Evolutionary conservation across 257 asterid genomes (phyloP).

Genomic region (Cordia subcordata): DNA sequence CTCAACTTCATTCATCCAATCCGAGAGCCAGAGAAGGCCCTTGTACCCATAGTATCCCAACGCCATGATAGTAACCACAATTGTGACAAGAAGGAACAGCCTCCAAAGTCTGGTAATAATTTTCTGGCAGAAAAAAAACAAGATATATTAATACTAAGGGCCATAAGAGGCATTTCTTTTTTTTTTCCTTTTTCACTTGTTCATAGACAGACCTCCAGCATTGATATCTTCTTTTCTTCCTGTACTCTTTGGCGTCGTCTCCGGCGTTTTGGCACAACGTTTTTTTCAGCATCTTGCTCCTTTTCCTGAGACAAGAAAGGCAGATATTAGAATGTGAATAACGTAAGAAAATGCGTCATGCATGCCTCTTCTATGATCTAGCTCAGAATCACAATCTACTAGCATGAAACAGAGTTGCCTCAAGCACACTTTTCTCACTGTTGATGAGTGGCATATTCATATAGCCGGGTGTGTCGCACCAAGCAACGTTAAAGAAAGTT

Average conservation of each 20-base stretch:
- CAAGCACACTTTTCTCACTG: too few relatives aligned
- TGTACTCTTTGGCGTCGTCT: slow-evolving; percentile 46
- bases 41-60: slow-evolving; percentile 51
- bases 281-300: slow-evolving; percentile 47
- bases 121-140: slow-evolving; percentile 35
- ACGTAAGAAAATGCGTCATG: background rate
- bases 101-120: slow-evolving; percentile 29
- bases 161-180: background rate
- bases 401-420: too few relatives aligned
- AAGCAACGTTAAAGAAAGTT: too few relatives aligned
- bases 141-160: slow-evolving; percentile 7
- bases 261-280: slow-evolving; percentile 47
- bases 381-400: too few relatives aligned
- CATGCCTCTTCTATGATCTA: too few relatives aligned
- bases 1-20: slow-evolving; percentile 79
- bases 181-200: slow-evolving; percentile 1
- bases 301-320: slow-evolving; percentile 36
- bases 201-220: slow-evolving; percentile 47
- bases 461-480: too few relatives aligned
- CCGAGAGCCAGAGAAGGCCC: slow-evolving; percentile 68
- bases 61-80: slow-evolving; percentile 28
- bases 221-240: slow-evolving; percentile 48
- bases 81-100: slow-evolving; percentile 33
- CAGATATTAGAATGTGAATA: background rate
- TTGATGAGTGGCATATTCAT: too few relatives aligned